These are phyloP conservation scores for Ganoderma lucidum DNA, from an alignment of 1,284 basidiomycete species.

Conservation along the genomic window DNA sequence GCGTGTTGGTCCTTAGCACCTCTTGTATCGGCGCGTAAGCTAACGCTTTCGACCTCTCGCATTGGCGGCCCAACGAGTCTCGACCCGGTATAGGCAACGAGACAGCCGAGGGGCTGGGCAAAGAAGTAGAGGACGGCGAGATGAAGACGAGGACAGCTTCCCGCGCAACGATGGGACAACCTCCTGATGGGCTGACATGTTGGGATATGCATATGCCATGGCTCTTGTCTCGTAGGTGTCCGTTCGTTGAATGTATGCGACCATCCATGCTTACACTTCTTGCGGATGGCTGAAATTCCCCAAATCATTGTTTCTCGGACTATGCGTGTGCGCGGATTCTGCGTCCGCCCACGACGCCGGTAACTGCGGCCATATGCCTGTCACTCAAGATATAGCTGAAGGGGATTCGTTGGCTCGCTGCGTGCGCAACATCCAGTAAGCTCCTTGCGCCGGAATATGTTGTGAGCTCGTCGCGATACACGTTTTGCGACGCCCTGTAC, in stretches of 20 bases:
- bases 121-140: slow-evolving; percentile 36
- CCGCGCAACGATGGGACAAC: slow-evolving; percentile 35
- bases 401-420: background rate
- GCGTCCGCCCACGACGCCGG: background rate
- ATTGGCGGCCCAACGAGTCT: slow-evolving; percentile 31
- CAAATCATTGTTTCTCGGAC: background rate
- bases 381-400: background rate
- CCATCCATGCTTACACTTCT: slow-evolving; percentile 34
- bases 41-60: background rate
- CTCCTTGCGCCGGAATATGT: too few relatives aligned
- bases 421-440: background rate
- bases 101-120: slow-evolving; percentile 16
- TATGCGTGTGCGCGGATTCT: background rate
- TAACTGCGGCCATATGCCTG: background rate
- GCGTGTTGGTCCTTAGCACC: slow-evolving; percentile 22
- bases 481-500: background rate
- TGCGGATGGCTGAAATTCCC: slow-evolving; percentile 22
- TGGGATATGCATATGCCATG: background rate
- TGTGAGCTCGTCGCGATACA: background rate
- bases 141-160: slow-evolving; percentile 40
- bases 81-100: slow-evolving; percentile 14
- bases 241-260: slow-evolving; percentile 25
- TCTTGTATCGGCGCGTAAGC: background rate
- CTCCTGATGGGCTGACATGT: background rate
- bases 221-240: slow-evolving; percentile 25